These are phyloP conservation scores for Penicillium crystallinum DNA, from an alignment of 495 filamentous ascomycete species.

Conservation along the genomic window DNA sequence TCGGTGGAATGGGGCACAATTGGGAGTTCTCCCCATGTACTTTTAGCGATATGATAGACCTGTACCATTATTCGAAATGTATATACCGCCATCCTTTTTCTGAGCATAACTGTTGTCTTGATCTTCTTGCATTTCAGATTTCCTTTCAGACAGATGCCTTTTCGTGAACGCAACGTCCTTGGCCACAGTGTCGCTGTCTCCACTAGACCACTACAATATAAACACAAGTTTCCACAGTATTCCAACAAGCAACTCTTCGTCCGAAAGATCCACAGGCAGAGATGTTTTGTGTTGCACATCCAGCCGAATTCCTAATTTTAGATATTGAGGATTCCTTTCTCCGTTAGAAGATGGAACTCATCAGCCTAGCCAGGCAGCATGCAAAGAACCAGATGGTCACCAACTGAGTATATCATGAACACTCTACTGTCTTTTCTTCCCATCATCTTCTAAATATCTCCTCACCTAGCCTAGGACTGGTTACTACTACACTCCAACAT, in stretches of 20 bases:
- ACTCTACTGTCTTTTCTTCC: not conserved
- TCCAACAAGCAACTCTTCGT: too few relatives aligned
- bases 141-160: too few relatives aligned
- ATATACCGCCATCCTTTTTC: conserved; percentile 1
- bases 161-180: too few relatives aligned
- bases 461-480: not conserved
- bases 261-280: too few relatives aligned
- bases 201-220: too few relatives aligned
- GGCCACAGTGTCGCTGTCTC: too few relatives aligned
- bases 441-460: not conserved
- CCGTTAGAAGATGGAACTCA: not conserved
- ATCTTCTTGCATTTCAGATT: not conserved
- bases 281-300: not conserved
- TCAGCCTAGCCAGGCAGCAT: not conserved
- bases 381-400: not conserved
- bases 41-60: conserved; percentile 29
- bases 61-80: conserved; percentile 28
- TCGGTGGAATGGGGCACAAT: not conserved
- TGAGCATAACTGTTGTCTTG: not conserved
- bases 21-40: conserved; percentile 9
- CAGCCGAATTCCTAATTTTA: not conserved
- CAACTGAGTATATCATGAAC: not conserved
- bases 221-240: too few relatives aligned
- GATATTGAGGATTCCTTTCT: not conserved
- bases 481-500: not conserved